phyloP scores from a whole-genome alignment of 768 basidiomycete genomes.

The Suillus hirtellus region DNA sequence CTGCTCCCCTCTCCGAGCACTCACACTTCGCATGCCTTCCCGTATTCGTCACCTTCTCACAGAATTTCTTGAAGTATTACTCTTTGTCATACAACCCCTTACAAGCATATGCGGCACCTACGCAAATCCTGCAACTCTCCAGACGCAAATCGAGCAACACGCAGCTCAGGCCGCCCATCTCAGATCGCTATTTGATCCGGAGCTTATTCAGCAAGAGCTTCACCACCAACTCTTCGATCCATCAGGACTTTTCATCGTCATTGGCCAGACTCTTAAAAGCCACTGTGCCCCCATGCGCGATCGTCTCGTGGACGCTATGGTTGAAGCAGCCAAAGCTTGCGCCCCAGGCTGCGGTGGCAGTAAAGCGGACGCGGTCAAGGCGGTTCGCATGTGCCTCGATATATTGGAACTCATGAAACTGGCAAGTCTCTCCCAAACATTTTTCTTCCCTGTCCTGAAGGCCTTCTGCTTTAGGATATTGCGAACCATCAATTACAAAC shows the following conservation, averaged over 20 bases:
- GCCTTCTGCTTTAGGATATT: conserved; percentile 65
- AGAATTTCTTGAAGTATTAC: conserved; percentile 80
- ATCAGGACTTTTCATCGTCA: conserved; percentile 70
- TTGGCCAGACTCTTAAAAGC: conserved; percentile 80
- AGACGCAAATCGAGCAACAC: conserved; percentile 62
- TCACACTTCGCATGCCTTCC: conserved; percentile 69
- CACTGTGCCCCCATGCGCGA: conserved; percentile 96
- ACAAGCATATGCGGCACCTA: conserved; percentile 61
- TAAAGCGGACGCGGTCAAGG: conserved; percentile 66
- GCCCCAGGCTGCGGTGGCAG: conserved; percentile 54
- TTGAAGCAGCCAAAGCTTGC: conserved; percentile 62
- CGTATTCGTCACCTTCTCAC: conserved; percentile 67
- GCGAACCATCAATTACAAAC: conserved; percentile 95
- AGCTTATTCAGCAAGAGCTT: conserved; percentile 81
- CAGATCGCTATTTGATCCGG: conserved; percentile 77
- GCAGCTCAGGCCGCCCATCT: conserved; percentile 66
- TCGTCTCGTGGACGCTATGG: conserved; percentile 79
- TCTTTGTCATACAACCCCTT: conserved; percentile 82
- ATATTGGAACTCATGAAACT: conserved; percentile 95
- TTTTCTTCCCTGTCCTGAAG: conserved; percentile 18
- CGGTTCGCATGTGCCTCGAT: conserved; percentile 83
- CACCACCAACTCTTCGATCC: conserved; percentile 76
- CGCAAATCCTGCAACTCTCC: conserved; percentile 57
- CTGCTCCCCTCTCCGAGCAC: conserved; percentile 43
- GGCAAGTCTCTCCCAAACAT: conserved; percentile 47